A percentile compares a stretch with the other conserved stretches of the same genome.
Evolutionary conservation across 345 rosid genomes (phyloP).

Genomic region (Aegle marmelos): DNA sequence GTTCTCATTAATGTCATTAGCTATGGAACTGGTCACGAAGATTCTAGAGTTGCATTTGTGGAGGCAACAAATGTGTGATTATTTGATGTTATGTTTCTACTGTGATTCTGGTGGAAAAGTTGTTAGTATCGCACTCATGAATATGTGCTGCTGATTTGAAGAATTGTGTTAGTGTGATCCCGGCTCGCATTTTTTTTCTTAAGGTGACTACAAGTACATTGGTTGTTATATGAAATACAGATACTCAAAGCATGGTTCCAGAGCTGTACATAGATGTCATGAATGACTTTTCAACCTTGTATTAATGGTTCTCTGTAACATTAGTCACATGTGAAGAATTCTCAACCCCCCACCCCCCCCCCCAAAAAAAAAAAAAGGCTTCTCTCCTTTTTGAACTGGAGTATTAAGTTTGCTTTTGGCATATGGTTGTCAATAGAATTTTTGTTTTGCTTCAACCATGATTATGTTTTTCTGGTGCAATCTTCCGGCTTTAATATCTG

Average conservation of each 20-base stretch:
- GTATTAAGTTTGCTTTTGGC: slow-evolving; percentile 6
- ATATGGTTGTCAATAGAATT: slow-evolving; percentile 4
- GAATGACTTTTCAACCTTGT: slow-evolving; percentile 39
- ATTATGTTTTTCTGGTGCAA: neutral
- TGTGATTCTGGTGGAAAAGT: slow-evolving; percentile 30
- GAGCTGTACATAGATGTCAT: slow-evolving; percentile 45
- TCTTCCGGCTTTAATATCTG: neutral
- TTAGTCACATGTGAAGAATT: slow-evolving; percentile 25
- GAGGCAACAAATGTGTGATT: slow-evolving; percentile 34
- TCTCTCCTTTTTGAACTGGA: neutral
- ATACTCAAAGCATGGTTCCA: slow-evolving; percentile 28
- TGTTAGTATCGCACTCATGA: slow-evolving; percentile 20
- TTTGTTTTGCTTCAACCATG: slow-evolving; percentile 2
- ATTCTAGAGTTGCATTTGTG: slow-evolving; percentile 28
- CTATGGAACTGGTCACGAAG: slow-evolving; percentile 32
- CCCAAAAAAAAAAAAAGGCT: too few relatives aligned
- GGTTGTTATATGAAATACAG: slow-evolving; percentile 33
- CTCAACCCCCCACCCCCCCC: neutral
- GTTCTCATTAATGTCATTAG: slow-evolving; percentile 25
- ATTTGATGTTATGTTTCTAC: slow-evolving; percentile 21
- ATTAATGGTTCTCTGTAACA: slow-evolving; percentile 35
- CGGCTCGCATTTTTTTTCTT: slow-evolving; percentile 17
- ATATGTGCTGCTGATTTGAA: slow-evolving; percentile 25
- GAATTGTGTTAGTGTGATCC: slow-evolving; percentile 27
- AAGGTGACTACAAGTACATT: slow-evolving; percentile 39